Evolutionary conservation across 805 yeast species (phyloP).

Genomic region (Vanderwaltozyma polyspora): DNA sequence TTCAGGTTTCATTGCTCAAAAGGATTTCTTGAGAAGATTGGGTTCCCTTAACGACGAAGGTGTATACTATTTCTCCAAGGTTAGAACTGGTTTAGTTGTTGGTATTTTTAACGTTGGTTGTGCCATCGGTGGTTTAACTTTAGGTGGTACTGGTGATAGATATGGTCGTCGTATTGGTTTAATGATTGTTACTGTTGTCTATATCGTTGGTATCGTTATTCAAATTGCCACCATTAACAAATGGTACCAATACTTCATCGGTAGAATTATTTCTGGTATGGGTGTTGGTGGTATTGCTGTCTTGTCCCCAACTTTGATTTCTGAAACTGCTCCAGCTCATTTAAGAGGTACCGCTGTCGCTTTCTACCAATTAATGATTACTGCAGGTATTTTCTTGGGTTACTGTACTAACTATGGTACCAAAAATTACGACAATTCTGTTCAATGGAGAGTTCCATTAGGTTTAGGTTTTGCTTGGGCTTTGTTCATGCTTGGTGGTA

Average conservation of each 20-base stretch:
- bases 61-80: conserved; percentile 34
- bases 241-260: conserved; percentile 66
- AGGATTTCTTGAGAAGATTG: conserved; percentile 47
- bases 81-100: conserved; percentile 47
- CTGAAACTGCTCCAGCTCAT: conserved; percentile 31
- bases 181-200: conserved; percentile 48
- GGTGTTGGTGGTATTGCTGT: conserved; percentile 75
- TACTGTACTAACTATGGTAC: conserved; percentile 64
- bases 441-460: conserved; percentile 67
- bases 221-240: conserved; percentile 44
- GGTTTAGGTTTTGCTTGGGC: conserved; percentile 45
- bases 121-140: conserved; percentile 57
- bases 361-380: conserved; percentile 60
- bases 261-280: conserved; percentile 61
- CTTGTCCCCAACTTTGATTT: conserved; percentile 60
- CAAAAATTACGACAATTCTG: conserved; percentile 29
- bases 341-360: conserved; percentile 66
- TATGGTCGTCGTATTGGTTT: conserved; percentile 58
- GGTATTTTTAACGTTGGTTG: conserved; percentile 64
- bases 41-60: conserved; percentile 31
- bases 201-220: conserved; percentile 55
- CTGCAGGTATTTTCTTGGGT: conserved; percentile 67
- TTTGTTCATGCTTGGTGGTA: conserved; percentile 28
- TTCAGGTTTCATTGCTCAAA: conserved; percentile 39
- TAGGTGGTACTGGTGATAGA: conserved; percentile 49